Evolutionary conservation across 78 protist species (phyloP), one percentile per base, ranked within the genome.

Genomic region (Dictyostelium brefeldianum): DNA sequence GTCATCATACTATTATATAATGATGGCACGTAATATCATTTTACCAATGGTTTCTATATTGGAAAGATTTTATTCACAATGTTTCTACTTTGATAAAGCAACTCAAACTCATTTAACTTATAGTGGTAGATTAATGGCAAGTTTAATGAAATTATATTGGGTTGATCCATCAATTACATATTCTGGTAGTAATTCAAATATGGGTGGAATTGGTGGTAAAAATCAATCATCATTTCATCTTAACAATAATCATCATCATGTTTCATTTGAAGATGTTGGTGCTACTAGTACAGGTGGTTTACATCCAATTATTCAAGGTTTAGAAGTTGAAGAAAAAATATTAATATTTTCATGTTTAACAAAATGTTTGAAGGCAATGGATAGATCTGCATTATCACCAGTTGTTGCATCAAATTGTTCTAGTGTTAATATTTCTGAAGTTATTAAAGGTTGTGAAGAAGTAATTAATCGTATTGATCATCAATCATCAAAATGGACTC

Each of bases 41-140:
- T 10, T 87, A 11, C 93, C 93, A 14, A 87, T 87, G 84, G n/a
- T 77, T 8, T 59, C 81, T 18, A 53, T 77, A 22, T 31, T 87
- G 29, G 93, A 87, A 64, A 20, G 93, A 50, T 87, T 87, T 79
- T 87, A 87, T 77, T 77, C 85, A 12, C 93, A 87, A n/a, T 87
- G 93, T 51, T 87, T 87, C 78, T 87, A 87, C 56, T 87, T 47
- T 77, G 93, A 87, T 25, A 87, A 87, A 17, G 93, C 93, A 12
- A 77, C 93, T 10, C 93, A 56, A 18, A 87, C 41, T n/a, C 93
- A 87, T 36, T 15, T 87, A 15, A 51, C 27, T 29, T 64, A 87
- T 74, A 77, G 84, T 31, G 80, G 93, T 77, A 22, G 50, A 4
- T 31, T 87, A 6, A 87, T 87, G 93, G 77, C 83, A 25, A 77